phyloP scores from a whole-genome alignment of 1,139 yeast genomes.

The Yamadazyma siamensis region DNA sequence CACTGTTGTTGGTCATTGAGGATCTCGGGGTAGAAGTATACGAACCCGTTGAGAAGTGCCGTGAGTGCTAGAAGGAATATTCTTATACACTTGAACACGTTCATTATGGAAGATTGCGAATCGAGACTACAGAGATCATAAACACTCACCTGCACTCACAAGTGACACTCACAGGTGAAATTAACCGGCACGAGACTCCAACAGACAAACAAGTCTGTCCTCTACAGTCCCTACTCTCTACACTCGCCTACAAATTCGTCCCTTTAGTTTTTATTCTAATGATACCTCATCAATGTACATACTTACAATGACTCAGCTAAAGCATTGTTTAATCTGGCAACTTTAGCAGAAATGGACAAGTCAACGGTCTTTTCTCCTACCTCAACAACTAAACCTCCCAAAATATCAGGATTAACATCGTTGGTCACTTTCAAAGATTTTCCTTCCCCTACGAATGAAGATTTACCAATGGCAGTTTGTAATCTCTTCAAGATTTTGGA shows the following conservation, averaged over 20 bases:
- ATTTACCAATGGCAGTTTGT: slow-evolving; percentile 73
- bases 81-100: slow-evolving; percentile 3
- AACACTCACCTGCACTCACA: no score
- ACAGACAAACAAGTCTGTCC: no score
- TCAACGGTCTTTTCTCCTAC: slow-evolving; percentile 97
- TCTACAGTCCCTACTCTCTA: no score
- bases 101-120: no score
- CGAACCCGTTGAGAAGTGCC: slow-evolving; percentile 49
- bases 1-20: slow-evolving; percentile 46
- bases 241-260: no score
- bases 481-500: slow-evolving; percentile 75
- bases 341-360: slow-evolving; percentile 80
- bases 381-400: slow-evolving; percentile 95
- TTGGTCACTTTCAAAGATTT: slow-evolving; percentile 83
- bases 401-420: slow-evolving; percentile 81
- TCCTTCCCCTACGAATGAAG: slow-evolving; percentile 79
- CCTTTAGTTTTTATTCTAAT: no score
- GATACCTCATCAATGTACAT: no score
- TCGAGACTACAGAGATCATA: no score
- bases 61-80: slow-evolving; percentile 4
- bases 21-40: slow-evolving; percentile 73
- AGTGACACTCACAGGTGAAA: no score
- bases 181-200: no score
- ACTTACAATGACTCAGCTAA: slow-evolving; percentile 74
- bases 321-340: slow-evolving; percentile 84